Base-by-base conservation (phyloP, 768 basidiomycete genomes). In the Baorangia bicolor region DNA sequence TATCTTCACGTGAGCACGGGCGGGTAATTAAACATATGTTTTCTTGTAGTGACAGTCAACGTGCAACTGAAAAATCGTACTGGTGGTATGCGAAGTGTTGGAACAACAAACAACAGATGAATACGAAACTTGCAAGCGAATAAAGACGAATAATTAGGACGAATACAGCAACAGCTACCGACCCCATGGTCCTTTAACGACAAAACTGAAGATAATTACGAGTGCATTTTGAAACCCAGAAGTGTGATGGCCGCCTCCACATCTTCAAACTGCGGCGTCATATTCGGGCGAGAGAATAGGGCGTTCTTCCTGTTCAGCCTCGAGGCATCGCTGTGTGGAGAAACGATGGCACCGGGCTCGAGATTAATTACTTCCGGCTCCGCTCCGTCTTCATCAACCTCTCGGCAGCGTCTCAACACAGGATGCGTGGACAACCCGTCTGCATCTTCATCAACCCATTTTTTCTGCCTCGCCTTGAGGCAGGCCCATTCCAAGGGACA, bases 401-500 rank as follows among this genome's bases (percentile, higher is more conserved):
- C 57, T 47, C 16, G 41, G 20, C 39, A 41, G 13, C 35, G 34
- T 42, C 47, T 42, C 55, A 46, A 51, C 43, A 56, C 48, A 18
- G 57, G 47, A 62, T 39, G 58, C 37, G 53, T n/a, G 28, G 41
- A 40, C 7, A 49, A 33, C 13, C 40, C 44, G n/a, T 61, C 58
- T 49, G 58, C 47, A 27, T 69, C 59, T 53, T 64, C 64, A 49
- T 70, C 66, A 20, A 16, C 44, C 60, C 70, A 54, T 25, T 48
- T 61, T 40, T 58, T 73, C 46, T 67, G 68, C 52, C 77, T 70
- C 45, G 70, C 74, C 27, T 73, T 74, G 42, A 86, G 86, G 69
- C 87, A 90, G 0, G 87, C 87, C 86, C 86, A 89, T 63, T 90
- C 88, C 53, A 90, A 73, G 13, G 87, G 86, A 30, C 77, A 78